These are phyloP conservation scores for Xylaria polymorpha DNA, from an alignment of 2,329 filamentous ascomycete genomes.

Conservation along the genomic window DNA sequence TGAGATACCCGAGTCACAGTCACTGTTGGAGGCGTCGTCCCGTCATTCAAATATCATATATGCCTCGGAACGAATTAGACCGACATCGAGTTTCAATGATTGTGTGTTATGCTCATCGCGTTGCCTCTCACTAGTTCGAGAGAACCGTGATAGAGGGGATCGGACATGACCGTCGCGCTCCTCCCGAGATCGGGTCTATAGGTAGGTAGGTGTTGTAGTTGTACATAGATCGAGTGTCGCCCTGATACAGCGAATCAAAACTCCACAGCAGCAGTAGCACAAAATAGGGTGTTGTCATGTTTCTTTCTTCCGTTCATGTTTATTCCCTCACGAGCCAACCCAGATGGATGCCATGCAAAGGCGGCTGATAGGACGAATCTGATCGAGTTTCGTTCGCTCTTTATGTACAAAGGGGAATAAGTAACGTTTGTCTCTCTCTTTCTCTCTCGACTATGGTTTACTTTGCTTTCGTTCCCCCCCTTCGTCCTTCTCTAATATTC, in stretches of 20 bases:
- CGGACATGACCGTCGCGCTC: neutral
- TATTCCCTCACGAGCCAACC: neutral
- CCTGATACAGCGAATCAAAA: neutral
- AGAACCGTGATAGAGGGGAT: neutral
- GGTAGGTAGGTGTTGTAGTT: neutral
- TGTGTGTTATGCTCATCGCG: neutral
- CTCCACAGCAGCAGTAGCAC: neutral
- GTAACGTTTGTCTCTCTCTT: neutral
- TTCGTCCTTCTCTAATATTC: slow-evolving; percentile 71
- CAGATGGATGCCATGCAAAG: neutral
- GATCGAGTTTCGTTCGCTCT: slow-evolving; percentile 9
- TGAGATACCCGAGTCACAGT: neutral
- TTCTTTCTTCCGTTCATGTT: neutral
- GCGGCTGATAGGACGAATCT: neutral
- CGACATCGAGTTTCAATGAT: neutral
- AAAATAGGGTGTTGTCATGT: neutral
- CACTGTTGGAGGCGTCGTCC: neutral
- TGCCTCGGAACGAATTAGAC: neutral
- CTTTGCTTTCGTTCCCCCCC: neutral
- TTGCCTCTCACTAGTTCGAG: neutral
- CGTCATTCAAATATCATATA: neutral
- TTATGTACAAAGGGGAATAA: slow-evolving; percentile 29
- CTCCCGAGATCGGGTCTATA: neutral
- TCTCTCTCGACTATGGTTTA: neutral
- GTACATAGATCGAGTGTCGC: neutral